Evolutionary conservation across 352 stramenopile species (phyloP).

Genomic region (Globisporangium mamillatum): DNA sequence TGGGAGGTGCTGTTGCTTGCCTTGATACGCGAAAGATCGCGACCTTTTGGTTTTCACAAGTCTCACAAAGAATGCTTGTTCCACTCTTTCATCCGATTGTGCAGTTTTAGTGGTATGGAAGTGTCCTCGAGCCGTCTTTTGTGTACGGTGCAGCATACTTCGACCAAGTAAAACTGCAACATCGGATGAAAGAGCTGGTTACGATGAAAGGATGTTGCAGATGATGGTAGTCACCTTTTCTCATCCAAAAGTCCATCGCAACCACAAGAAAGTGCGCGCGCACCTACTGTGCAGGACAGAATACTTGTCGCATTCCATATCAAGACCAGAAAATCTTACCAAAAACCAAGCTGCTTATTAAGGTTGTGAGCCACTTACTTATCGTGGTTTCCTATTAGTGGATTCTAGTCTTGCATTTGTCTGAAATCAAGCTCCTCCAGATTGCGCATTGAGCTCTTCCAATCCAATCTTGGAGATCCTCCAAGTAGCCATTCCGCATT

Average conservation of each 20-base stretch:
- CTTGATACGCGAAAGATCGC: no score
- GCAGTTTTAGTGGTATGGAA: no score
- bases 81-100: no score
- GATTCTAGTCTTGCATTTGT: not conserved
- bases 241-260: not conserved
- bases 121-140: no score
- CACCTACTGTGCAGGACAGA: not conserved
- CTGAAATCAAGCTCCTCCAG: not conserved
- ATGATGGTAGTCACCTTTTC: no score
- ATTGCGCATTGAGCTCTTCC: slow-evolving; percentile 5
- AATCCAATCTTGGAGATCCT: not conserved
- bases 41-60: no score
- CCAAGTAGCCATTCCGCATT: slow-evolving; percentile 9
- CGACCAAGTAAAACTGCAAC: no score
- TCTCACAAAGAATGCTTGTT: no score
- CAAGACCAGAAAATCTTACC: not conserved
- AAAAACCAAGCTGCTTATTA: not conserved
- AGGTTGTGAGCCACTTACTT: not conserved
- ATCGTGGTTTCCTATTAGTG: not conserved
- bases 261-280: not conserved
- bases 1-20: no score
- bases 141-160: no score
- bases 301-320: not conserved
- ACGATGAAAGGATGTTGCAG: not conserved
- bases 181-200: no score